These are phyloP conservation scores for Solanum acaule DNA, from an alignment of 257 asterid species.

Conservation along the genomic window DNA sequence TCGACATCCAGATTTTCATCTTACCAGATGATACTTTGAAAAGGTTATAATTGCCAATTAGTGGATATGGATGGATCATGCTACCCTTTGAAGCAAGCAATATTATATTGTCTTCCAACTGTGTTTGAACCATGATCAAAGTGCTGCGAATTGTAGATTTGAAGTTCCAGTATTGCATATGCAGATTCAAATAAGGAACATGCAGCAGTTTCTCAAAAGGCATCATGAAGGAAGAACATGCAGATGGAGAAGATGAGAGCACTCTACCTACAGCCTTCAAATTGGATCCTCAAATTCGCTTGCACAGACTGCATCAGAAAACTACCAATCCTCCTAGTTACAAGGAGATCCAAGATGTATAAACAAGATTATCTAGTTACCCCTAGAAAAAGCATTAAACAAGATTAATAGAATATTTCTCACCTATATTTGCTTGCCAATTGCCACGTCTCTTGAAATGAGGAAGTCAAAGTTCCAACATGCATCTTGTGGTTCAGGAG, in stretches of 20 bases:
- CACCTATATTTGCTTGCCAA: not conserved
- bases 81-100: not conserved
- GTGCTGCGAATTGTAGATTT: not conserved
- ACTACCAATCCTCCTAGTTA: not conserved
- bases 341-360: not conserved
- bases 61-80: not conserved
- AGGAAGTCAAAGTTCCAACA: not conserved
- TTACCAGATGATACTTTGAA: not conserved
- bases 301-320: not conserved
- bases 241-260: not conserved
- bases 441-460: not conserved
- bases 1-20: not conserved
- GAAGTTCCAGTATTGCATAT: not conserved
- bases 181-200: not conserved
- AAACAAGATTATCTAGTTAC: not conserved
- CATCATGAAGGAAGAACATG: not conserved
- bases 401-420: not conserved
- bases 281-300: not conserved
- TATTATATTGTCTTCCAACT: not conserved
- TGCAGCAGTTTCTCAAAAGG: not conserved
- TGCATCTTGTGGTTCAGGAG: constrained; percentile 3
- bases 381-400: not conserved
- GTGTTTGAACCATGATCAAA: not conserved
- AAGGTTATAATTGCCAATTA: not conserved
- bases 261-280: not conserved